Percentiles rank a stretch among this genome's conserved stretches.
Evolutionary conservation across 306 rosid species (phyloP).

Genomic region (Carpinus fangiana): DNA sequence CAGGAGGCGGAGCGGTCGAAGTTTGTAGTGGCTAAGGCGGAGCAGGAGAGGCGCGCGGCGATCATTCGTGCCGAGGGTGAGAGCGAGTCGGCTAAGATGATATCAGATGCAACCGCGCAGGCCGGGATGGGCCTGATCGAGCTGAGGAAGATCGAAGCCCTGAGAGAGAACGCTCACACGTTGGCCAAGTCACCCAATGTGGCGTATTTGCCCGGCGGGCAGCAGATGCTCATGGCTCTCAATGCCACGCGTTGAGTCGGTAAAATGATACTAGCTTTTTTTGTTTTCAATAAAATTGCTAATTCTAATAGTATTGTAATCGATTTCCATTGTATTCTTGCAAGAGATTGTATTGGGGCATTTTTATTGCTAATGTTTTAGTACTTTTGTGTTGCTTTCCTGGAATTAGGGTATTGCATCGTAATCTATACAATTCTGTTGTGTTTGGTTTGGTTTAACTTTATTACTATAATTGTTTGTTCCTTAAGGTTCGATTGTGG

Average conservation of each 20-base stretch:
- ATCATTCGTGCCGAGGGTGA: conserved; percentile 93
- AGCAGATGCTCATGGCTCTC: conserved; percentile 67
- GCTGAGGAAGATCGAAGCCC: conserved; percentile 86
- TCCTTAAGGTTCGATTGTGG: background rate
- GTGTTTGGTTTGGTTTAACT: background rate
- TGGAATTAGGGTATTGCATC: background rate
- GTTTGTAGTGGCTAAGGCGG: conserved; percentile 89
- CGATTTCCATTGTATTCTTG: background rate
- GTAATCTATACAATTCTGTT: background rate
- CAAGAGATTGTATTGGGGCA: background rate
- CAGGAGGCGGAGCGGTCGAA: conserved; percentile 96
- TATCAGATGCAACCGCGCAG: conserved; percentile 72
- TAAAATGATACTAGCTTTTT: background rate
- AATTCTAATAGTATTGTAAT: background rate
- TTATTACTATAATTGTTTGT: background rate
- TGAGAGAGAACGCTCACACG: conserved; percentile 77
- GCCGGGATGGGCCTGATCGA: conserved; percentile 79
- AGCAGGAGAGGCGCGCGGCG: conserved; percentile 90
- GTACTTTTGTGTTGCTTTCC: background rate
- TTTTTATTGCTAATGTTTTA: background rate
- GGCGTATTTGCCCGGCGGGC: conserved; percentile 62
- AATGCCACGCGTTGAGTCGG: conserved; percentile 61
- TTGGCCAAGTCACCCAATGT: conserved; percentile 85
- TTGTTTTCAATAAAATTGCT: background rate
- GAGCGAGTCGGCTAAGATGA: conserved; percentile 84